Percentiles rank a stretch among this genome's conserved stretches.
Conservation (phyloP, 805 yeast species). For the Saturnispora sekii region DNA sequence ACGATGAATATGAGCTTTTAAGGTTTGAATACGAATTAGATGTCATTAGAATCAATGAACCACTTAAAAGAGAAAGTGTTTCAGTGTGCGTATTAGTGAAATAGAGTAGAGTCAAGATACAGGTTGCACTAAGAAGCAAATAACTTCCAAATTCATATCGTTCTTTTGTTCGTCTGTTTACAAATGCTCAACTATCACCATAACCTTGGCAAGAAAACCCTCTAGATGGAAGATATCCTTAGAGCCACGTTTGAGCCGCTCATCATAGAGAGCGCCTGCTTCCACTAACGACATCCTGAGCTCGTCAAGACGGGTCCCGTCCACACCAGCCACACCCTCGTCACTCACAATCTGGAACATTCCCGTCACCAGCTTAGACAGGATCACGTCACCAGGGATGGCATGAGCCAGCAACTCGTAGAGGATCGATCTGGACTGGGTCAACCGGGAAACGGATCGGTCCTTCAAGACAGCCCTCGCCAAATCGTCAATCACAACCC, state of each 20-base stretch:
- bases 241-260: constrained; percentile 73
- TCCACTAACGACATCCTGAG: constrained; percentile 42
- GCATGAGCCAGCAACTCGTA: constrained; percentile 89
- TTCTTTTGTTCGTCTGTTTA: no score
- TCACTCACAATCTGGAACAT: constrained; percentile 23
- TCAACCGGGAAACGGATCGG: constrained; percentile 52
- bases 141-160: not conserved
- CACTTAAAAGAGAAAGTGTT: no score
- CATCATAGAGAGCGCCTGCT: constrained; percentile 65
- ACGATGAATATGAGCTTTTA: no score
- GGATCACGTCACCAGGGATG: constrained; percentile 76
- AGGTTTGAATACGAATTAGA: no score
- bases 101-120: no score
- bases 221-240: constrained; percentile 92
- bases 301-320: constrained; percentile 8
- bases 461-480: constrained; percentile 51
- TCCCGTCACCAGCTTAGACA: constrained; percentile 44
- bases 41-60: no score
- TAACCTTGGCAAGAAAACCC: constrained; percentile 82
- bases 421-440: constrained; percentile 54
- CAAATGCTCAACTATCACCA: constrained; percentile 46
- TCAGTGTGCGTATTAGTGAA: no score
- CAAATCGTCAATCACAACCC: constrained; percentile 58
- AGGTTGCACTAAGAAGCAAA: not conserved
- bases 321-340: constrained; percentile 13